Conservation (phyloP, 1,284 basidiomycete species). For the Rhodotorula sp. region DNA sequence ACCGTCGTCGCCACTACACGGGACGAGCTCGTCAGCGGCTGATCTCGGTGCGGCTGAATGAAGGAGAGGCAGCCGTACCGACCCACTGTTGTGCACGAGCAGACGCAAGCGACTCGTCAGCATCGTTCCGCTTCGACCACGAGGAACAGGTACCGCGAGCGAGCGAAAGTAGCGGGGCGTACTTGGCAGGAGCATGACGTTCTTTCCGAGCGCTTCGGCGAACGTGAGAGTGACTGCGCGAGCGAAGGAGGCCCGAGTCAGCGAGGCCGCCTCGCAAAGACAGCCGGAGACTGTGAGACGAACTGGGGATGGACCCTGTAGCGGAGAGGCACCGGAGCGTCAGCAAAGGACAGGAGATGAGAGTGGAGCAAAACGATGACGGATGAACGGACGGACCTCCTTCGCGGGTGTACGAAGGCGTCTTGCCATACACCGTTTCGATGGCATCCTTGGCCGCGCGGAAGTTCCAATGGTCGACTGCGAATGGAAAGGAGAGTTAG, state of each 20-base stretch:
- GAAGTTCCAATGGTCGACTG: slow-evolving; percentile 86
- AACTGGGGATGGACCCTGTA: slow-evolving; percentile 29
- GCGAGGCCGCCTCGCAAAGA: background rate
- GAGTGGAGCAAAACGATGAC: too few relatives aligned
- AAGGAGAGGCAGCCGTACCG: background rate
- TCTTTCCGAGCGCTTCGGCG: slow-evolving; percentile 72
- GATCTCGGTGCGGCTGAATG: too few relatives aligned
- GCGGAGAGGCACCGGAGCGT: background rate
- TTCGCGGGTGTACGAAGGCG: slow-evolving; percentile 86
- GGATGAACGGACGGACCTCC: slow-evolving; percentile 55
- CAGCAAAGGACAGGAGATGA: background rate
- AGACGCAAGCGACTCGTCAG: background rate
- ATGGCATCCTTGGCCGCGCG: slow-evolving; percentile 84
- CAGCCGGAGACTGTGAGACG: background rate
- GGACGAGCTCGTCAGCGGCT: background rate
- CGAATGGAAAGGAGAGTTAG: background rate
- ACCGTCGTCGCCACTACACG: slow-evolving; percentile 73
- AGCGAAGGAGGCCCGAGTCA: background rate
- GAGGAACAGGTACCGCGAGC: background rate
- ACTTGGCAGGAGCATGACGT: slow-evolving; percentile 51
- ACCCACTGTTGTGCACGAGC: slow-evolving; percentile 62
- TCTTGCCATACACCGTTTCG: slow-evolving; percentile 72
- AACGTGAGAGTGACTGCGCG: slow-evolving; percentile 72
- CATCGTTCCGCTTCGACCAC: rapidly evolving
- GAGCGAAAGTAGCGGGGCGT: background rate